Conservation (phyloP, 1,284 basidiomycete species). For the Trichosporon asahii region DNA sequence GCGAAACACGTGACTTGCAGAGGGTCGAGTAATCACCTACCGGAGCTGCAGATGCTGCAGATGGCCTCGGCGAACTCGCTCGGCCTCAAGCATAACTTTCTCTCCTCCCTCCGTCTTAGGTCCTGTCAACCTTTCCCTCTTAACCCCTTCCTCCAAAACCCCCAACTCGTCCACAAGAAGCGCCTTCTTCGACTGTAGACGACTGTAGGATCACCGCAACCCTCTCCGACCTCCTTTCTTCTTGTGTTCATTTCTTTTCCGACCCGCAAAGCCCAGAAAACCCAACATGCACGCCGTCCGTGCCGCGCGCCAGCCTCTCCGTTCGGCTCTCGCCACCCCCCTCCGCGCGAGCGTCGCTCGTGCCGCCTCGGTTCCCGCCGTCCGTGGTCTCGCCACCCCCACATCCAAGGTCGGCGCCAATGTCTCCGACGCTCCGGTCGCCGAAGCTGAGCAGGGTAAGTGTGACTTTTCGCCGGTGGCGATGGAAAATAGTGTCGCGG, state of each 20-base stretch:
- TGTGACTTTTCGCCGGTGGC: slow-evolving; percentile 3
- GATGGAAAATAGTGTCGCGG: not conserved
- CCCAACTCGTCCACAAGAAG: not conserved
- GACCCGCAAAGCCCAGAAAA: not conserved
- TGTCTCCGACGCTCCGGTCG: not conserved
- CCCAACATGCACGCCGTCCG: slow-evolving; percentile 1
- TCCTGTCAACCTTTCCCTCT: not conserved
- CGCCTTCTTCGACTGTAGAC: not conserved
- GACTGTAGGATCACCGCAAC: not conserved
- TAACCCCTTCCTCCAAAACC: not conserved
- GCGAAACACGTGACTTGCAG: not conserved
- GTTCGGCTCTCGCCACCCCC: slow-evolving; percentile 10
- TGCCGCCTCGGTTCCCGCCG: not conserved
- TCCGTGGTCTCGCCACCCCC: not conserved
- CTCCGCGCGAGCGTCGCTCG: not conserved
- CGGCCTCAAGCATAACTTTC: slow-evolving; percentile 2
- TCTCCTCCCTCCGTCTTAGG: slow-evolving; percentile 7
- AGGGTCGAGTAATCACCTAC: not conserved
- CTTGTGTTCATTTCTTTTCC: not conserved
- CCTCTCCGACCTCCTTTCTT: not conserved
- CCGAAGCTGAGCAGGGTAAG: slow-evolving; percentile 3
- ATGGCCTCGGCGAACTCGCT: slow-evolving; percentile 8
- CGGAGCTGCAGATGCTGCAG: not conserved
- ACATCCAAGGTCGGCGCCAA: slow-evolving; percentile 4
- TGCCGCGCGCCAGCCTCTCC: slow-evolving; percentile 3